Evolutionary conservation across 73 alveolate genomes (phyloP).

Genomic region (Blepharisma stoltei): DNA sequence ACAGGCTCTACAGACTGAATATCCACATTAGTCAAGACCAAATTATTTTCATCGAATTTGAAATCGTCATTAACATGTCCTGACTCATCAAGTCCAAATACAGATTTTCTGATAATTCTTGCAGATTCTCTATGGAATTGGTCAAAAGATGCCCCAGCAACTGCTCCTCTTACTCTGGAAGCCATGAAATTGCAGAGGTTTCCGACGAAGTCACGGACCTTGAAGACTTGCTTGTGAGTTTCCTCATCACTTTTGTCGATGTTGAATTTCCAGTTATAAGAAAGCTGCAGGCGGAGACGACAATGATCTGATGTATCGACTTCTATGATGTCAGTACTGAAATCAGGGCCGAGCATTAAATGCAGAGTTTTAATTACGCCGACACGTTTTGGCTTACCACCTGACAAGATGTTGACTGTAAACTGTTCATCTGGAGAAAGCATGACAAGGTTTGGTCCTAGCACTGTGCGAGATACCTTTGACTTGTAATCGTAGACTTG

Average conservation of each 20-base stretch:
- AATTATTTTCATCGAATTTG: slow-evolving; percentile 43
- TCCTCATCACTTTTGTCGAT: slow-evolving; percentile 50
- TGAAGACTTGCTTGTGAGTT: slow-evolving; percentile 52
- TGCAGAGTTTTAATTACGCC: slow-evolving; percentile 73
- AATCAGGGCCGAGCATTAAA: slow-evolving; percentile 81
- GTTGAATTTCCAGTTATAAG: slow-evolving; percentile 75
- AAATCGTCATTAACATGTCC: slow-evolving; percentile 62
- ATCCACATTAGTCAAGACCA: slow-evolving; percentile 70
- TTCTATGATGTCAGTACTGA: slow-evolving; percentile 72
- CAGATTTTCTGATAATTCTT: slow-evolving; percentile 62
- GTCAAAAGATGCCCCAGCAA: slow-evolving; percentile 62
- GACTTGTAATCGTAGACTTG: slow-evolving; percentile 74
- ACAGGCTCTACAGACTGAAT: slow-evolving; percentile 82
- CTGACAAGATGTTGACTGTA: slow-evolving; percentile 67
- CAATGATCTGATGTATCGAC: slow-evolving; percentile 89
- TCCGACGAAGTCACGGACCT: slow-evolving; percentile 83
- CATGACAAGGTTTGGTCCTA: slow-evolving; percentile 76
- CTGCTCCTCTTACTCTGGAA: slow-evolving; percentile 81
- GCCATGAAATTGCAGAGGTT: slow-evolving; percentile 74
- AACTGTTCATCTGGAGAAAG: slow-evolving; percentile 78
- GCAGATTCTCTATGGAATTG: slow-evolving; percentile 76
- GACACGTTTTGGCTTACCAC: slow-evolving; percentile 77
- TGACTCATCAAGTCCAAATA: slow-evolving; percentile 69
- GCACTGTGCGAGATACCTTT: slow-evolving; percentile 60
- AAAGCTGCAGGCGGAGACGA: slow-evolving; percentile 55